Percentiles rank a stretch among this genome's conserved stretches.
Conservation (phyloP, 169 alveolate species). For the Plasmodium gonderi region DNA sequence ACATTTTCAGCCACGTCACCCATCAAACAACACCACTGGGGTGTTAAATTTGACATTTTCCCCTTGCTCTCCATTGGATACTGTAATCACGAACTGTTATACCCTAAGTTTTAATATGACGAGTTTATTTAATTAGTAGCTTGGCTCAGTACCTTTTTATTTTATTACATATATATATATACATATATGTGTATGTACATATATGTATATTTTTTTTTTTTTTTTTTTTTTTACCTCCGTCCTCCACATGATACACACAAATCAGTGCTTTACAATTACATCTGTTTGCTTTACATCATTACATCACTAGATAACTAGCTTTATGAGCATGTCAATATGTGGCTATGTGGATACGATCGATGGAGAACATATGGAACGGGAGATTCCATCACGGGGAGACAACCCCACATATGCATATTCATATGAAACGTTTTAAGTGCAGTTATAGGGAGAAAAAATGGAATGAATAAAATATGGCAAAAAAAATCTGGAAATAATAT, state of each 20-base stretch:
- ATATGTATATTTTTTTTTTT: not conserved
- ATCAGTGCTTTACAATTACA: not conserved
- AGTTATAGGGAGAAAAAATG: too few species aligned
- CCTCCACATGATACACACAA: not conserved
- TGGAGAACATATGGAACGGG: too few species aligned
- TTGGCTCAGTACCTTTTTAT: not conserved
- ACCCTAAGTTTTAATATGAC: not conserved
- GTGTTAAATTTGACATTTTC: not conserved
- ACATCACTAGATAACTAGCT: not conserved
- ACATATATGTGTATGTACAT: not conserved
- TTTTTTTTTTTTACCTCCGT: not conserved
- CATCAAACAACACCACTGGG: not conserved
- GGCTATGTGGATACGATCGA: too few species aligned
- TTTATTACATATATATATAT: not conserved
- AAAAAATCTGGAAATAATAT: too few species aligned
- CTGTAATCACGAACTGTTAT: not conserved
- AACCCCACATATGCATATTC: too few species aligned
- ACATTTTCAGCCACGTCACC: too few species aligned
- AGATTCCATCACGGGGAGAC: too few species aligned
- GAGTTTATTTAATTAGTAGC: not conserved
- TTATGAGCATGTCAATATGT: too few species aligned
- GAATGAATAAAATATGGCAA: too few species aligned
- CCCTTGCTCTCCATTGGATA: not conserved
- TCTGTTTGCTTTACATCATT: not conserved
- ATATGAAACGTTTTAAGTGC: too few species aligned